These are phyloP conservation scores for Ceratobasidium sp. DNA, from an alignment of 1,284 basidiomycete genomes.

Conservation along the genomic window DNA sequence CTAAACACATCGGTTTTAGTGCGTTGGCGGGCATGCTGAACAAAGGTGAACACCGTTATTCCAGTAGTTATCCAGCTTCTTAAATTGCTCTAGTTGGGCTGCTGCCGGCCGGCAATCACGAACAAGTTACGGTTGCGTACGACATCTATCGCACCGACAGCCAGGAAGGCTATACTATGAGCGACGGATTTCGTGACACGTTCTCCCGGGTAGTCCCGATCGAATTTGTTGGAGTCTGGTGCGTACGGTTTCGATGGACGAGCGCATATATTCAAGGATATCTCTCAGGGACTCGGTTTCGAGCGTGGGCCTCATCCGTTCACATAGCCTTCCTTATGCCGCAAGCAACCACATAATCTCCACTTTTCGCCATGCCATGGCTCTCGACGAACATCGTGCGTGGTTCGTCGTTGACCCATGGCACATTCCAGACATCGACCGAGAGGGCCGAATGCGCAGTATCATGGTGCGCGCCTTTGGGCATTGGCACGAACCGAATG, in stretches of 20 bases:
- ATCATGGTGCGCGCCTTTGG: slow-evolving; percentile 9
- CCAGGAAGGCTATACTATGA: slow-evolving; percentile 21
- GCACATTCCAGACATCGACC: slow-evolving; percentile 27
- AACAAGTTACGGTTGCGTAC: slow-evolving; percentile 30
- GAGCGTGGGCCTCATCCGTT: slow-evolving; percentile 40
- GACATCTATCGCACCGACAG: slow-evolving; percentile 27
- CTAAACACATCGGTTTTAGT: background rate
- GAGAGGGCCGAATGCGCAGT: background rate
- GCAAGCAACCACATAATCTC: slow-evolving; percentile 38
- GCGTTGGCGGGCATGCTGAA: slow-evolving; percentile 26
- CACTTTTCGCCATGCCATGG: slow-evolving; percentile 40
- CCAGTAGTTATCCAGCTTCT: background rate
- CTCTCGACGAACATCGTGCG: slow-evolving; percentile 41
- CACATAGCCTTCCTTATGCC: slow-evolving; percentile 39
- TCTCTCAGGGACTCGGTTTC: slow-evolving; percentile 43
- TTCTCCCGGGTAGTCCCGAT: slow-evolving; percentile 42
- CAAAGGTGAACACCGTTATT: background rate
- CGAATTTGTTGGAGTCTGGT: slow-evolving; percentile 45
- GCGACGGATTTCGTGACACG: slow-evolving; percentile 40
- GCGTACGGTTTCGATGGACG: background rate
- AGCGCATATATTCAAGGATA: background rate
- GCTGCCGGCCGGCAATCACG: slow-evolving; percentile 23
- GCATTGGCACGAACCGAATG: slow-evolving; percentile 22
- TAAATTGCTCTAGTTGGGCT: slow-evolving; percentile 13
- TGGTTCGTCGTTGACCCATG: slow-evolving; percentile 41